Evolutionary conservation across 371 early-diverging fungal species (phyloP), one percentile per base, ranked within the genome.

Genomic region (Mortierella sp.): DNA sequence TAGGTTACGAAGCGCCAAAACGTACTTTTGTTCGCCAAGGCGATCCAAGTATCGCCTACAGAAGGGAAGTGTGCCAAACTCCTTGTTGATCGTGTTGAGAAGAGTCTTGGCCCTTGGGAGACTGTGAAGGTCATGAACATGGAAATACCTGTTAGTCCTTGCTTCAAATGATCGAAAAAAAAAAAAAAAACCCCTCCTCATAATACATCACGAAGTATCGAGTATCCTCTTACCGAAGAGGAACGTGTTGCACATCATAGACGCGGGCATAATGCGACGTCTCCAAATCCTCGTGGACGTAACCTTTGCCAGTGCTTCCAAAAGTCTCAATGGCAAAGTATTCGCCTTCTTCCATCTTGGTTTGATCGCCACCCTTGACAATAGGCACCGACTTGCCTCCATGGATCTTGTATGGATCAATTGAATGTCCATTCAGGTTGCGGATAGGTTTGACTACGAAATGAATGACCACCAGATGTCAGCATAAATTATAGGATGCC

Each of bases 301-400:
- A 89, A 14, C 98, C 99, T 46, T 87, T 91, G n/a, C 99, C 99
- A 1, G 99, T 99, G 56, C 90, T 93, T 63, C 99, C 98, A 82
- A 99, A 99, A 18, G 99, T 99, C 82, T 99, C 99, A 71, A 99
- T 96, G 41, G 99, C 99, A 81, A 93, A 93, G 69, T 92, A 91
- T 82, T 98, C 98, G 61, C 96, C 97, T 84, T 96, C 98, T 83
- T 96, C 97, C 90, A 99, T 93, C 82, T 95, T 95, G 24, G 98
- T 96, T 54, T 90, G 87, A 78, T 99, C 98, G 21, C 91, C 90
- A 47, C 88, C 86, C 53, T 94, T 89, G 34, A 99, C 91, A 69
- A 97, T 96, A 1, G 99, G 99, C 8, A 99, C 96, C 1, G 96
- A 92, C 73, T 99, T 98, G 50, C 98, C 98, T 47, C 85, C 96